Conservation (phyloP, 768 basidiomycete species). For the Leccinum subgranulosum region DNA sequence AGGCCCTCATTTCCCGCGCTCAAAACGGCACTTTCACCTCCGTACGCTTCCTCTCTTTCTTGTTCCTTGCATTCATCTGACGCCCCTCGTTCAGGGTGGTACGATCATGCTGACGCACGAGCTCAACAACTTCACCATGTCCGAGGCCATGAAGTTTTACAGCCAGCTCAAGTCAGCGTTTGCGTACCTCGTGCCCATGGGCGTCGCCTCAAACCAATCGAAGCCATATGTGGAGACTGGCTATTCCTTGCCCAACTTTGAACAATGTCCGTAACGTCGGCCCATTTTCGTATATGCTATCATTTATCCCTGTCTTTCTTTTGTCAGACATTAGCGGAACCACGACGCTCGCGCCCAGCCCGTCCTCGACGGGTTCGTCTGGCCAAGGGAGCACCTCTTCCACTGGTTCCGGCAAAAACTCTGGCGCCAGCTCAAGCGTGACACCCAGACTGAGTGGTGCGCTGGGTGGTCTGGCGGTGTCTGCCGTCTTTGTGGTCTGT, state of each 20-base stretch:
- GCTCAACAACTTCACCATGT: slow-evolving; percentile 59
- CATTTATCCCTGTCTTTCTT: background rate
- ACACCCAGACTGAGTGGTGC: background rate
- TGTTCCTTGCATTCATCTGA: background rate
- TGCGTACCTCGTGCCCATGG: slow-evolving; percentile 49
- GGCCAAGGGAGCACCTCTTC: slow-evolving; percentile 7
- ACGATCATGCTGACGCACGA: slow-evolving; percentile 59
- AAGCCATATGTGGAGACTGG: slow-evolving; percentile 51
- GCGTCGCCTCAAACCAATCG: slow-evolving; percentile 47
- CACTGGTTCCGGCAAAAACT: background rate
- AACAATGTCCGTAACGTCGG: slow-evolving; percentile 37
- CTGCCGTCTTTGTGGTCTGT: slow-evolving; percentile 14
- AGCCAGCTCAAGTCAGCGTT: slow-evolving; percentile 44
- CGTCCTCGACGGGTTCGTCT: background rate
- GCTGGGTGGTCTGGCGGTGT: slow-evolving; percentile 11
- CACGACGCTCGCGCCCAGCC: slow-evolving; percentile 11
- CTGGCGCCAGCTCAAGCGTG: slow-evolving; percentile 3
- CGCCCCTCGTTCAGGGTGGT: slow-evolving; percentile 34
- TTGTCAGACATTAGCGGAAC: slow-evolving; percentile 25
- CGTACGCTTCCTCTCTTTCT: slow-evolving; percentile 23
- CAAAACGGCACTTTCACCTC: slow-evolving; percentile 39
- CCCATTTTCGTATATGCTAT: background rate
- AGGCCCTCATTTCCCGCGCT: slow-evolving; percentile 47
- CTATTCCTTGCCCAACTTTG: slow-evolving; percentile 40
- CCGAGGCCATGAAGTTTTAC: slow-evolving; percentile 53